Conservation (phyloP, 1,284 basidiomycete species). For the Pisolithus thermaeus region DNA sequence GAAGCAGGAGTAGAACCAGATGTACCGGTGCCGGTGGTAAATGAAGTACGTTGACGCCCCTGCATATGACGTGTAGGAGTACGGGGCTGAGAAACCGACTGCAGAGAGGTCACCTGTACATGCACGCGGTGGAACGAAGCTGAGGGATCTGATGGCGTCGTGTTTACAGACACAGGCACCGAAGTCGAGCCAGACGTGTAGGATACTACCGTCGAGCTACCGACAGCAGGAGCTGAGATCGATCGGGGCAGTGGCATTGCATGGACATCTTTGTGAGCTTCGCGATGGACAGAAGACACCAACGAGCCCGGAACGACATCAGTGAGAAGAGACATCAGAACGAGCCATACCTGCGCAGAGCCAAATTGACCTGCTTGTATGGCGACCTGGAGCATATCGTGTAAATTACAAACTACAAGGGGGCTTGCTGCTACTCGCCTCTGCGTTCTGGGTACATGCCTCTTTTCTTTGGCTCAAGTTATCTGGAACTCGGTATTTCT, state of each 20-base stretch:
- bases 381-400: constrained; percentile 43
- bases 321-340: constrained; percentile 54
- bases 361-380: constrained; percentile 53
- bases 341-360: constrained; percentile 65
- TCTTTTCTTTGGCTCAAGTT: constrained; percentile 40
- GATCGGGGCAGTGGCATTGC: constrained; percentile 32
- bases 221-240: constrained; percentile 36
- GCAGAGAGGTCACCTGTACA: constrained; percentile 4
- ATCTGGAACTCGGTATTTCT: constrained; percentile 57
- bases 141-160: constrained; percentile 22
- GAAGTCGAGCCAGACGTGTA: constrained; percentile 12
- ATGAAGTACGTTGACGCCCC: constrained; percentile 1
- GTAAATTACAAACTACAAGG: neutral
- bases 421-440: constrained; percentile 32
- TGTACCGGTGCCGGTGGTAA: constrained; percentile 14
- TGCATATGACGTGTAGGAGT: constrained; percentile 8
- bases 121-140: neutral
- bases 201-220: constrained; percentile 2
- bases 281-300: constrained; percentile 22
- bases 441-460: constrained; percentile 43
- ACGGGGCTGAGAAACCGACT: constrained; percentile 23
- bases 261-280: constrained; percentile 15
- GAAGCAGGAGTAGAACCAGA: neutral
- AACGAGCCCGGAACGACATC: constrained; percentile 37
- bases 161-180: constrained; percentile 20